Evolutionary conservation across 805 yeast species (phyloP).

Genomic region (Suhomyces emberorum): DNA sequence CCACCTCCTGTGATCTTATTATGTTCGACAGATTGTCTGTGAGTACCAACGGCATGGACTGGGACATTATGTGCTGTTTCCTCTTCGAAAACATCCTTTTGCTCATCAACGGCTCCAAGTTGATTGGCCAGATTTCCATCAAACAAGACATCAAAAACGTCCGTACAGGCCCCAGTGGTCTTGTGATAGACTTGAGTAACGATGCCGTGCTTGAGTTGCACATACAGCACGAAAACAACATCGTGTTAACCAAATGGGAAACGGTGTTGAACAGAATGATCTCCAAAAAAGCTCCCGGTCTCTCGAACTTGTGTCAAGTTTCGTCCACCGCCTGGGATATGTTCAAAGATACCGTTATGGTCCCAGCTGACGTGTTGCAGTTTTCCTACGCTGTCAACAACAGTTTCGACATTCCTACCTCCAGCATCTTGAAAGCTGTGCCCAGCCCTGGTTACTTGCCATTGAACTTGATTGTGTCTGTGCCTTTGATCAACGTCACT

Average conservation of each 20-base stretch:
- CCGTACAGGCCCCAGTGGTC: not conserved
- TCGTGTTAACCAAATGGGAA: conserved; percentile 42
- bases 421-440: conserved; percentile 33
- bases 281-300: conserved; percentile 7
- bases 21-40: conserved; percentile 43
- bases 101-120: conserved; percentile 19
- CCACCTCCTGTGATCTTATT: conserved; percentile 22
- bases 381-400: conserved; percentile 34
- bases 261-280: conserved; percentile 20
- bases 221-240: conserved; percentile 24
- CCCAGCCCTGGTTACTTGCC: conserved; percentile 40
- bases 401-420: conserved; percentile 42
- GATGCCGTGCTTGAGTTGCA: conserved; percentile 45
- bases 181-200: conserved; percentile 35
- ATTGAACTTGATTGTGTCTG: conserved; percentile 40
- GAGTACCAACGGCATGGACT: conserved; percentile 40
- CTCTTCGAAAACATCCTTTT: conserved; percentile 31
- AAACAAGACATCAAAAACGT: conserved; percentile 33
- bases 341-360: conserved; percentile 23
- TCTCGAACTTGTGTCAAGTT: conserved; percentile 35
- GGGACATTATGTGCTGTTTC: conserved; percentile 37
- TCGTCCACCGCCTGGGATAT: conserved; percentile 51
- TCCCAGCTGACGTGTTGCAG: conserved; percentile 40
- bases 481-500: conserved; percentile 37
- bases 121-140: conserved; percentile 42